Evolutionary conservation across 1,284 basidiomycete genomes (phyloP), one percentile per base, ranked within the genome.

Genomic region (Volvariella surrecta): DNA sequence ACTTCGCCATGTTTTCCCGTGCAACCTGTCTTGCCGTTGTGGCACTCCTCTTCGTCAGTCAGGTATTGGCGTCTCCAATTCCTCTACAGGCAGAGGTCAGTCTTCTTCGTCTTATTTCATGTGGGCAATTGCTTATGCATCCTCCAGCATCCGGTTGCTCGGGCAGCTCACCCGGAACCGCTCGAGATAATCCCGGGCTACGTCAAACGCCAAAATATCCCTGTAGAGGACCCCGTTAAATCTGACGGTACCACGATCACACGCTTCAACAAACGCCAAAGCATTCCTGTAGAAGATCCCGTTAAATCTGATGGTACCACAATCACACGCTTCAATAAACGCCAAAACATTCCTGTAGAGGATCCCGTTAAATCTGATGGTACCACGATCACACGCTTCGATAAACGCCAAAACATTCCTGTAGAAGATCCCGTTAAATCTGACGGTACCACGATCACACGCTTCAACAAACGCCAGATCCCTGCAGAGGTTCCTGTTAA

Each of bases 121-220:
- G 15, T 19, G 21, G 13, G 15, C 28, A 2, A 10, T 20, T 39
- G 17, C 4, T 40, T 17, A 41, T 16, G n/a, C 15, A 39, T 22
- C 21, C 22, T 46, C 7, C 32, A 37, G 16, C 45, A 34, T 8
- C 37, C 40, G 8, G 20, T 32, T 13, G 34, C 24, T 11, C 24
- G 32, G 19, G 18, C 34, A 32, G 34, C 34, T 45, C 58, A 56
- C 38, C 54, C 61, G 31, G 60, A 61, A 42, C 64, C 68, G 18
- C 58, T 75, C 39, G 61, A 71, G 42, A 66, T 64, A 24, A 73
- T 77, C 50, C 60, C 58, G 19, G 67, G 68, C 18, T 77, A 75
- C 55, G 54, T 58, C 45, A 70, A 60, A 49, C 68, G 65, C 31
- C 48, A 50, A 22, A 44, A 46, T 21, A 18, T 28, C 24, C 24